phyloP scores from a whole-genome alignment of 257 asterid genomes.

The Haberlea rhodopensis region DNA sequence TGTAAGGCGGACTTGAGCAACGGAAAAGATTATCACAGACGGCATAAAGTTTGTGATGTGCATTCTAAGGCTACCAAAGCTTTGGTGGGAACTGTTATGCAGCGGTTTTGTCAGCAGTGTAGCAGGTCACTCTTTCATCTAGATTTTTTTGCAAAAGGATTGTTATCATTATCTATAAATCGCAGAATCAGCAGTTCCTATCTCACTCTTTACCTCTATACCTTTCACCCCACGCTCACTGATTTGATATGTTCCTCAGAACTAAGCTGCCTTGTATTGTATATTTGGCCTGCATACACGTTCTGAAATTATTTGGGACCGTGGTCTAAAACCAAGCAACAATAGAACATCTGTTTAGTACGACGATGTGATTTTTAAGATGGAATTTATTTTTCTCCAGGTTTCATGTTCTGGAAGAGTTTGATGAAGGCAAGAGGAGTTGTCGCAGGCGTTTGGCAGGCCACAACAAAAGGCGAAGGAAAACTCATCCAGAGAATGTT shows the following conservation, averaged over 20 bases:
- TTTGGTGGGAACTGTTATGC: slow-evolving; percentile 72
- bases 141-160: neutral
- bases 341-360: neutral
- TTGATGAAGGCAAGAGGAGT: slow-evolving; percentile 94
- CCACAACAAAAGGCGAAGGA: slow-evolving; percentile 80
- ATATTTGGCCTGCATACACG: neutral
- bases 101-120: slow-evolving; percentile 95
- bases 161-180: neutral
- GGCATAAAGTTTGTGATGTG: slow-evolving; percentile 86
- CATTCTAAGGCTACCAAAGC: slow-evolving; percentile 83
- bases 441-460: slow-evolving; percentile 95
- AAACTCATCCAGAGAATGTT: slow-evolving; percentile 78
- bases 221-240: slow-evolving; percentile 1
- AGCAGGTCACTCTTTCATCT: slow-evolving; percentile 61
- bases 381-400: slow-evolving; percentile 33
- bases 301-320: slow-evolving; percentile 13
- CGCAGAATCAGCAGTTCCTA: neutral
- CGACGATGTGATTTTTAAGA: neutral
- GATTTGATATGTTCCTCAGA: neutral
- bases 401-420: slow-evolving; percentile 87
- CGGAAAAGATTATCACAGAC: slow-evolving; percentile 82
- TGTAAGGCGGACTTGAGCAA: slow-evolving; percentile 76
- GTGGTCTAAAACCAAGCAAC: neutral
- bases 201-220: neutral
- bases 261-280: neutral